A percentile compares a stretch with the other conserved stretches of the same genome.
Conservation (phyloP, 306 rosid genomes). For the Dryas alaskensis region DNA sequence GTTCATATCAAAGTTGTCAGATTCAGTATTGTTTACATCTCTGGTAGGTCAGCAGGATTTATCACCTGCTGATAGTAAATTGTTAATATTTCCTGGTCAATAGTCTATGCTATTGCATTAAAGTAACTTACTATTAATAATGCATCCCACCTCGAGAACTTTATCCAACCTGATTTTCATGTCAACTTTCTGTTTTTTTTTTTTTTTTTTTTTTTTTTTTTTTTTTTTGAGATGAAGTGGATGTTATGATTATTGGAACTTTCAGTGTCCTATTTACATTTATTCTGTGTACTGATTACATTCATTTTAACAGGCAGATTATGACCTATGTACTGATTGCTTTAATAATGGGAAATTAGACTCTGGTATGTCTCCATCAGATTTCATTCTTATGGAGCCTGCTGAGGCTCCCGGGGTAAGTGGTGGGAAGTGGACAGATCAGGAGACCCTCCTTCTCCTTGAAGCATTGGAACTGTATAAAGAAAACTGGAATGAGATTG, state of each 20-base stretch:
- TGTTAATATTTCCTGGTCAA: background rate
- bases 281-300: slow-evolving; percentile 33
- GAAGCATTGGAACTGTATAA: slow-evolving; percentile 90
- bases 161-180: background rate
- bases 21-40: background rate
- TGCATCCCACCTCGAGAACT: background rate
- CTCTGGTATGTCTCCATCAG: slow-evolving; percentile 80
- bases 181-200: background rate
- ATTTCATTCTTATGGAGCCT: slow-evolving; percentile 97
- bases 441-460: slow-evolving; percentile 93
- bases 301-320: slow-evolving; percentile 84
- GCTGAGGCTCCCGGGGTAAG: slow-evolving; percentile 80
- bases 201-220: no score
- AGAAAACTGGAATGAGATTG: slow-evolving; percentile 94
- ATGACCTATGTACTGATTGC: slow-evolving; percentile 85
- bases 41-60: background rate
- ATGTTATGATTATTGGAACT: background rate
- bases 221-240: background rate
- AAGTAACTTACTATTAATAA: background rate
- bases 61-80: background rate
- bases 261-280: slow-evolving; percentile 7
- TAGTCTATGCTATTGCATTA: background rate
- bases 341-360: slow-evolving; percentile 77
- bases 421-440: slow-evolving; percentile 98
- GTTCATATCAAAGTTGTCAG: background rate